A percentile compares a stretch with the other conserved stretches of the same genome.
Evolutionary conservation across 768 basidiomycete genomes (phyloP).

Genomic region (Dentipellis fragilis): DNA sequence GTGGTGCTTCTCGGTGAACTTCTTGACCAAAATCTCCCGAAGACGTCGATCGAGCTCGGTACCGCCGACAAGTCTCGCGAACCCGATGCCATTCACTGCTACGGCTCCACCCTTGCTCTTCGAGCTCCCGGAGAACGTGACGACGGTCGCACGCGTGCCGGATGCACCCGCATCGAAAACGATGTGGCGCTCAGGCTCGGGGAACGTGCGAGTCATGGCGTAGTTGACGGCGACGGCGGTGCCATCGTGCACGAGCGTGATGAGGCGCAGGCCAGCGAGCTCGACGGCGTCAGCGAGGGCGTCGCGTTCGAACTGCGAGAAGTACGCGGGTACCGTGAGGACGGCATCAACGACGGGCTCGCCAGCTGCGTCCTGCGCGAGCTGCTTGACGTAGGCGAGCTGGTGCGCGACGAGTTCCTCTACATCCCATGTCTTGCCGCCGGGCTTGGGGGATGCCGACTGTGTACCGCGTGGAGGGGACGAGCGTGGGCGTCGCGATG

Average conservation of each 20-base stretch:
- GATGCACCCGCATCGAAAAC: conserved; percentile 93
- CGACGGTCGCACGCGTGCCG: conserved; percentile 68
- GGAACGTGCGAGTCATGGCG: conserved; percentile 91
- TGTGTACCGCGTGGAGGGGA: conserved; percentile 42
- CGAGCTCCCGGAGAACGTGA: conserved; percentile 44
- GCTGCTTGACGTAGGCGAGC: conserved; percentile 77
- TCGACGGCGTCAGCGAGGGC: conserved; percentile 89
- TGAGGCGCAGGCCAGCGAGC: conserved; percentile 73
- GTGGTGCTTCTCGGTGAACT: conserved; percentile 65
- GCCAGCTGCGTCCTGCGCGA: conserved; percentile 67
- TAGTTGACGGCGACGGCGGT: conserved; percentile 95
- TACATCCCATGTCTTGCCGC: conserved; percentile 63
- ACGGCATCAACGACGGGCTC: conserved; percentile 80
- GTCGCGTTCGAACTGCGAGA: conserved; percentile 83
- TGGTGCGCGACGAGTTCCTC: conserved; percentile 96
- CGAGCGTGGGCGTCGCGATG: conserved; percentile 50
- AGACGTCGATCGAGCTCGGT: conserved; percentile 78
- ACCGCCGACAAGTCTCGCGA: conserved; percentile 67
- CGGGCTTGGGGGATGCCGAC: conserved; percentile 32
- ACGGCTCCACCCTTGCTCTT: conserved; percentile 53
- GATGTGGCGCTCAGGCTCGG: conserved; percentile 71
- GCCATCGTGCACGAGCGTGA: conserved; percentile 88
- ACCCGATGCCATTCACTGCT: conserved; percentile 72
- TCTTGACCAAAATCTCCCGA: conserved; percentile 67
- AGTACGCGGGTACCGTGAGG: conserved; percentile 86